Base-by-base conservation (phyloP, 2,329 filamentous ascomycete genomes). In the Aspergillus sojae region DNA sequence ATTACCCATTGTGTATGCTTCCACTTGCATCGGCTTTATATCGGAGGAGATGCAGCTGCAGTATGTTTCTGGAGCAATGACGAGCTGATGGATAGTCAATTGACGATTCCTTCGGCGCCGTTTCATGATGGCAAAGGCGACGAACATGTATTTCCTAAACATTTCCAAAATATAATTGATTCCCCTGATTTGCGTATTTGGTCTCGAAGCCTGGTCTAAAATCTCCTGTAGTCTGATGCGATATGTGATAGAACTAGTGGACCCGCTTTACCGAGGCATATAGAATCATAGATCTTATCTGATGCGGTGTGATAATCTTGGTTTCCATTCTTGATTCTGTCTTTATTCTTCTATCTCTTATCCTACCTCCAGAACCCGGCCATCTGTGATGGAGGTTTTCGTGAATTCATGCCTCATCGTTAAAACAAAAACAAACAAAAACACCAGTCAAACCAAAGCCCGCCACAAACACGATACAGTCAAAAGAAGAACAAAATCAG, bases 41-140 rank as follows among this genome's bases (percentile, higher is more conserved):
- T 66, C 46, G 30, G 62, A 66, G 67, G 64, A 65, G 66, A 67
- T 66, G 65, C 65, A 66, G 69, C 68, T 70, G 67, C 63, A 64
- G 63, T 53, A 28, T 60, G 63, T 53, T 26, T 61, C 58, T 54
- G 59, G 57, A 62, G 45, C 43, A 41, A 46, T 36, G 55, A 46
- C 32, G 57, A 58, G 28, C n/a, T 55, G 62, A 61, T 61, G 62
- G 64, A 62, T 64, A 43, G 61, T 57, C 57, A 58, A 55, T 48
- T 50, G 56, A 41, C 28, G 57, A 39, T 46, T 50, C 26, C 21
- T 62, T 48, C n/a, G n/a, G 48, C 32, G 39, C 32, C 45, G 57
- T 52, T 23, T 48, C 57, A 48, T 59, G 45, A 58, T 57, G 60
- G 36, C 43, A 58, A 58, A 60, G 55, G 54, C 58, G 60, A 62